A percentile compares a stretch with the other conserved stretches of the same genome.
phyloP scores from a whole-genome alignment of 2,329 filamentous ascomycete species.

The Aspergillus sojae region DNA sequence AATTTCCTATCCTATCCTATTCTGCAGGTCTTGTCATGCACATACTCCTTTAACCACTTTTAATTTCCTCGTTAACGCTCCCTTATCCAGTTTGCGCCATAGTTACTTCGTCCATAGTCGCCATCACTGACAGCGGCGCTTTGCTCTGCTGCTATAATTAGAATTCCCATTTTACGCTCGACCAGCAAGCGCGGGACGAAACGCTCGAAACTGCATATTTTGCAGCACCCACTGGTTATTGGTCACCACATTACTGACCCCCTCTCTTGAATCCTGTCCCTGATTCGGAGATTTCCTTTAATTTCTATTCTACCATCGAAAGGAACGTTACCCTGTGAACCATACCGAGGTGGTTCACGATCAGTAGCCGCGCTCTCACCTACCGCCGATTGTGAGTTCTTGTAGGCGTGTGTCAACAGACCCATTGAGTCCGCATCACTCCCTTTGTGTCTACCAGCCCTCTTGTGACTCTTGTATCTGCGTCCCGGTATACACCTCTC shows the following conservation, averaged over 20 bases:
- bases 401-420: conserved; percentile 7
- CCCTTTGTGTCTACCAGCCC: conserved; percentile 16
- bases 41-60: conserved; percentile 19
- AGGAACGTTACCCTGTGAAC: conserved; percentile 1
- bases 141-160: conserved; percentile 39
- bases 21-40: conserved; percentile 15
- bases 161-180: conserved; percentile 25
- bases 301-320: conserved; percentile 10
- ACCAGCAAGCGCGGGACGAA: conserved; percentile 22
- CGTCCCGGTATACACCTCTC: conserved; percentile 9
- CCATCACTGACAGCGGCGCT: conserved; percentile 30
- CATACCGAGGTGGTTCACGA: conserved; percentile 8
- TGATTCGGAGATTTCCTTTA: conserved; percentile 15
- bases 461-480: conserved; percentile 7
- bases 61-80: conserved; percentile 4
- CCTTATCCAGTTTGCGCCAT: background rate
- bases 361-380: conserved; percentile 17
- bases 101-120: conserved; percentile 15
- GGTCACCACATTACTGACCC: conserved; percentile 14
- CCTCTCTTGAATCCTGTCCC: conserved; percentile 15
- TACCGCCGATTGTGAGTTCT: conserved; percentile 8
- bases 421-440: conserved; percentile 14
- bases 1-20: conserved; percentile 6
- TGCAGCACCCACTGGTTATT: conserved; percentile 18
- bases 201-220: conserved; percentile 20